Conservation (phyloP, 805 yeast genomes). For the Candida vaughaniae region DNA sequence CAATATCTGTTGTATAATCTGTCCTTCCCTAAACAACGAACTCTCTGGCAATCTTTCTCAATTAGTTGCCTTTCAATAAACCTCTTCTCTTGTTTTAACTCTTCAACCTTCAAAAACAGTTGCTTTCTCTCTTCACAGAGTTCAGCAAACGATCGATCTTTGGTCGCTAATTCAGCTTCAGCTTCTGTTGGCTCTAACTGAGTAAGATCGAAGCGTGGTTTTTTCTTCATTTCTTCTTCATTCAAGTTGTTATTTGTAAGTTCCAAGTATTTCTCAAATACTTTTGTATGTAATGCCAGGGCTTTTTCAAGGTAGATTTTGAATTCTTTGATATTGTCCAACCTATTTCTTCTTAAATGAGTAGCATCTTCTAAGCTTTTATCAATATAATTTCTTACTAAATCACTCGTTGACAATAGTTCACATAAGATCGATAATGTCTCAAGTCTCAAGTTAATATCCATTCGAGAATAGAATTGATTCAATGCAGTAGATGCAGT, state of each 20-base stretch:
- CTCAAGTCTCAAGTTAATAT: constrained; percentile 53
- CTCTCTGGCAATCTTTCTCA: constrained; percentile 75
- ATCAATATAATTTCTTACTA: constrained; percentile 65
- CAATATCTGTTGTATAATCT: constrained; percentile 83
- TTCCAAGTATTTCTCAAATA: constrained; percentile 17
- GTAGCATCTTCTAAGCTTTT: constrained; percentile 64
- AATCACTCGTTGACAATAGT: constrained; percentile 55
- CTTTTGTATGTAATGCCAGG: constrained; percentile 26
- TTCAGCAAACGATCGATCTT: constrained; percentile 42
- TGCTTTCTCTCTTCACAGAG: constrained; percentile 47
- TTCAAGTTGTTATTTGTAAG: constrained; percentile 1
- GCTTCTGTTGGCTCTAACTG: constrained; percentile 41
- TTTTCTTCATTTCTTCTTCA: constrained; percentile 18
- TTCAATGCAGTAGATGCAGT: constrained; percentile 48
- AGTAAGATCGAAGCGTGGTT: constrained; percentile 24
- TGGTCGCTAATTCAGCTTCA: constrained; percentile 38
- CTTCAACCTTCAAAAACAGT: constrained; percentile 40
- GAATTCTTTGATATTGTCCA: constrained; percentile 63
- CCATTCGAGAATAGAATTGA: constrained; percentile 56
- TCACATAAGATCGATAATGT: constrained; percentile 63
- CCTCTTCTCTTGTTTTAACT: constrained; percentile 47
- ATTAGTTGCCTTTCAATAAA: constrained; percentile 60
- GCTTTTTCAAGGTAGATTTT: constrained; percentile 53
- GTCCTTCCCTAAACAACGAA: constrained; percentile 77
- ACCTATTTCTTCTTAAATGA: constrained; percentile 59